Conservation (phyloP, 805 yeast genomes). For the Priceomyces carsonii region DNA sequence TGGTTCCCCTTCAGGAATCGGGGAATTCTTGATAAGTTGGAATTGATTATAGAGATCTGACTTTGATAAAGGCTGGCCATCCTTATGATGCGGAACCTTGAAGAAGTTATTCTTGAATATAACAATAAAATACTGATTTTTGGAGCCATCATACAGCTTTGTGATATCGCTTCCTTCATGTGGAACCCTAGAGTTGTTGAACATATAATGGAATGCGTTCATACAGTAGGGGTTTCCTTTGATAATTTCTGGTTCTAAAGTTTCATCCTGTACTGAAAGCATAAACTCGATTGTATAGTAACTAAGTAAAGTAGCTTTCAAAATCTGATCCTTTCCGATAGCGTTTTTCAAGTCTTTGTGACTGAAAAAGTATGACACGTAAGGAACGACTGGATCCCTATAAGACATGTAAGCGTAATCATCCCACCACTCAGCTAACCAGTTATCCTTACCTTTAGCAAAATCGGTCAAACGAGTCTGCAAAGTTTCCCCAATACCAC, state of each 20-base stretch:
- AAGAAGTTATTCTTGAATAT: constrained; percentile 77
- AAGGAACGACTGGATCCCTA: constrained; percentile 94
- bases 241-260: constrained; percentile 77
- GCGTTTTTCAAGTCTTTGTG: constrained; percentile 68
- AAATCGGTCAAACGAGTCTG: constrained; percentile 64
- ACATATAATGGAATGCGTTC: constrained; percentile 91
- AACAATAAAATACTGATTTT: constrained; percentile 70
- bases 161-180: constrained; percentile 62
- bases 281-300: constrained; percentile 68
- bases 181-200: constrained; percentile 88
- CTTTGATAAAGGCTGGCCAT: constrained; percentile 46
- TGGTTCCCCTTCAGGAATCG: constrained; percentile 48
- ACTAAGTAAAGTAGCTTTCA: constrained; percentile 76
- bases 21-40: constrained; percentile 49
- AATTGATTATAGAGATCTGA: constrained; percentile 60
- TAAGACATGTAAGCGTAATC: constrained; percentile 87
- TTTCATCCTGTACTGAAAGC: constrained; percentile 64
- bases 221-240: constrained; percentile 87
- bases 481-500: constrained; percentile 65
- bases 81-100: constrained; percentile 63
- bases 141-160: constrained; percentile 46
- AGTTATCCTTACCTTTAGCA: constrained; percentile 69
- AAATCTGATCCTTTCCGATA: constrained; percentile 62
- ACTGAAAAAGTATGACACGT: constrained; percentile 84
- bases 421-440: constrained; percentile 95